phyloP scores from a whole-genome alignment of 345 rosid genomes.

The Eutrema yunnanense region DNA sequence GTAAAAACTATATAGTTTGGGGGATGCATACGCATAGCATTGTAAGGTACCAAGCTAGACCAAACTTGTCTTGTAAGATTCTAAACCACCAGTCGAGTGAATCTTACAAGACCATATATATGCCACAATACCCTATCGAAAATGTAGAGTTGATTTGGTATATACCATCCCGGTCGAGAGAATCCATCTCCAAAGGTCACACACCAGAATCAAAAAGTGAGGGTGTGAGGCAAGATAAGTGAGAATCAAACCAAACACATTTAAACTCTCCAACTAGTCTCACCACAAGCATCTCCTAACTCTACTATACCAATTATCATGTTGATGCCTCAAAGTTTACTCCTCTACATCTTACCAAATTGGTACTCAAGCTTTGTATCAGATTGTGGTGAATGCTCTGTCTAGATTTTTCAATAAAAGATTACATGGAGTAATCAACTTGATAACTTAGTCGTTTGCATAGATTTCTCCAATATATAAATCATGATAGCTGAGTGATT shows the following conservation, averaged over 20 bases:
- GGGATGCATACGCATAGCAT: not conserved
- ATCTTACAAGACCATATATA: not conserved
- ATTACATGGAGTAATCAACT: not conserved
- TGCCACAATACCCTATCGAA: not conserved
- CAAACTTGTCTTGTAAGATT: not conserved
- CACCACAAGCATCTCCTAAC: not conserved
- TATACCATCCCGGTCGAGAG: not conserved
- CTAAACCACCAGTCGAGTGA: not conserved
- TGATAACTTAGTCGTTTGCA: not conserved
- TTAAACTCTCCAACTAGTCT: not conserved
- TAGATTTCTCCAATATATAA: not conserved
- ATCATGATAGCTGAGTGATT: not conserved
- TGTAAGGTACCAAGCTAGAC: not conserved
- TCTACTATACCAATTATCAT: not conserved
- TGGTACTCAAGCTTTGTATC: not conserved
- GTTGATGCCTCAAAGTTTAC: not conserved
- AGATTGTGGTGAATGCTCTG: not conserved
- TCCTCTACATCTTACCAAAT: not conserved
- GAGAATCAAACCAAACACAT: conserved; percentile 1
- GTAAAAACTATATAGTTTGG: not conserved
- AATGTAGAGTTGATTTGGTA: not conserved
- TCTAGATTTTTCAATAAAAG: not conserved
- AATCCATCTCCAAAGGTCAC: not conserved
- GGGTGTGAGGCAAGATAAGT: not conserved
- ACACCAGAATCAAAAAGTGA: not conserved